A percentile compares a stretch with the other conserved stretches of the same genome.
These are phyloP conservation scores for Cyberlindnera maritima DNA, from an alignment of 805 yeast genomes.

Conservation along the genomic window DNA sequence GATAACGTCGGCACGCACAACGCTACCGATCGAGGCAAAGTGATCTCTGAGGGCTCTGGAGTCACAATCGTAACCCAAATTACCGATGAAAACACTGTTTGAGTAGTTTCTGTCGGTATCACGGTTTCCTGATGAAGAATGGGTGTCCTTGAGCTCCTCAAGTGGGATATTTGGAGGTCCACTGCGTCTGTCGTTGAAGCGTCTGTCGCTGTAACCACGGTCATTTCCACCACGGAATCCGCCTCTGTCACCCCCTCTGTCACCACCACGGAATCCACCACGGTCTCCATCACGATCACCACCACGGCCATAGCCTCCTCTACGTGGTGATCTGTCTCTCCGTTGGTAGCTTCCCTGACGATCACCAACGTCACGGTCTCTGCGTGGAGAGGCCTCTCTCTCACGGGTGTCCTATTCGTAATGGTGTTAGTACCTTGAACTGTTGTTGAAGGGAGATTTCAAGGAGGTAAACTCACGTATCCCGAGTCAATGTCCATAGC, in stretches of 20 bases:
- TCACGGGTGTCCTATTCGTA: slow-evolving; percentile 24
- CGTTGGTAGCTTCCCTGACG: slow-evolving; percentile 9
- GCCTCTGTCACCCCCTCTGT: not conserved
- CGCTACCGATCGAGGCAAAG: slow-evolving; percentile 60
- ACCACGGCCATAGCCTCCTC: slow-evolving; percentile 23
- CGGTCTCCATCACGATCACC: not conserved
- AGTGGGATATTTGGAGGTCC: slow-evolving; percentile 13
- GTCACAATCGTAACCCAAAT: slow-evolving; percentile 63
- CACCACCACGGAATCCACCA: not conserved
- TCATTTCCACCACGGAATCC: not conserved
- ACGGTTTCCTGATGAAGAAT: slow-evolving; percentile 26
- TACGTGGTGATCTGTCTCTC: slow-evolving; percentile 19
- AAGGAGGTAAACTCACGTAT: slow-evolving; percentile 8
- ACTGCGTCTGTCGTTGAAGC: not conserved
- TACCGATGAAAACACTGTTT: slow-evolving; percentile 71
- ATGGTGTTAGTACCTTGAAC: slow-evolving; percentile 7
- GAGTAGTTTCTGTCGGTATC: slow-evolving; percentile 56
- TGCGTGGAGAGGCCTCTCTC: slow-evolving; percentile 30
- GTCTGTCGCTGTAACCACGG: not conserved
- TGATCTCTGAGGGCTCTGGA: slow-evolving; percentile 57
- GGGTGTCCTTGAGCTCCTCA: slow-evolving; percentile 31
- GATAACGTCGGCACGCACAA: slow-evolving; percentile 80
- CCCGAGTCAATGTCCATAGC: slow-evolving; percentile 54
- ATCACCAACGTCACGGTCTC: slow-evolving; percentile 23
- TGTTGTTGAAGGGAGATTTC: not conserved